Conservation (phyloP, 306 rosid species). For the Cucurbita moschata region DNA sequence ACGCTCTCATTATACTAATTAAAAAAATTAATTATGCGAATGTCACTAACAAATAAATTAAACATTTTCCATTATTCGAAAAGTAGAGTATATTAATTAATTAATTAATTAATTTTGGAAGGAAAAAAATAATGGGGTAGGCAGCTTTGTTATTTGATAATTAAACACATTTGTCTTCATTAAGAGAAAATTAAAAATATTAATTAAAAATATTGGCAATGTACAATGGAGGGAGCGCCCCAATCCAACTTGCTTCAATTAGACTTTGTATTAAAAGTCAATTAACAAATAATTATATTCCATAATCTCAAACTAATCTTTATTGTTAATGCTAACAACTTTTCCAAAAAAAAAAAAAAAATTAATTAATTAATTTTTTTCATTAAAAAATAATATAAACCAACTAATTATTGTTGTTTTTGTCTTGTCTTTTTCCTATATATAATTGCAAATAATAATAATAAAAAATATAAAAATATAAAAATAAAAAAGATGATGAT, state of each 20-base stretch:
- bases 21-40: background rate
- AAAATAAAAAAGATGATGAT: background rate
- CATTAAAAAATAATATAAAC: background rate
- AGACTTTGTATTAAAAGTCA: background rate
- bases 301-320: slow-evolving; percentile 1
- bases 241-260: background rate
- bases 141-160: slow-evolving; percentile 4
- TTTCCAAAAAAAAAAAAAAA: background rate
- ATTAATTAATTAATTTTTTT: background rate
- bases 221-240: background rate
- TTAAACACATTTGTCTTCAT: background rate
- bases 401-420: slow-evolving; percentile 8
- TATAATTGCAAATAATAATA: background rate
- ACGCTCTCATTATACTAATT: background rate
- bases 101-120: too few species aligned
- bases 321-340: slow-evolving; percentile 2
- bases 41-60: slow-evolving; percentile 1
- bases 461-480: too few species aligned
- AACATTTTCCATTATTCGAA: background rate
- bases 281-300: background rate
- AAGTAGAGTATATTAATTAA: background rate
- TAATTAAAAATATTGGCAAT: background rate
- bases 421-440: background rate
- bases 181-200: background rate
- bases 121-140: background rate